A percentile compares a stretch with the other conserved stretches of the same genome.
Evolutionary conservation across 1,284 basidiomycete species (phyloP).

Genomic region (Ceratorhiza oryzae-sativae): DNA sequence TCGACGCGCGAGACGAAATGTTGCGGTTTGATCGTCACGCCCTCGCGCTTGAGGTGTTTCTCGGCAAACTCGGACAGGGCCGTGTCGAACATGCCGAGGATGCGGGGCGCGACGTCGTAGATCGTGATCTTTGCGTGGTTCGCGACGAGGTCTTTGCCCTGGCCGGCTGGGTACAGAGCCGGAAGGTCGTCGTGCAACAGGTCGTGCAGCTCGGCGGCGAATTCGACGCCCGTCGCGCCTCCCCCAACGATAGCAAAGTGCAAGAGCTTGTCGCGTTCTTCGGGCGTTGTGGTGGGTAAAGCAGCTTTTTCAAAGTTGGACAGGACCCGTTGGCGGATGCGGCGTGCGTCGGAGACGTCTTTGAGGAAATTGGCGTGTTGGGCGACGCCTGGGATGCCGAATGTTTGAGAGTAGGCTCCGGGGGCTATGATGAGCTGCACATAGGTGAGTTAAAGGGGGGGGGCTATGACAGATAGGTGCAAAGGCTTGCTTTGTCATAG

Average conservation of each 20-base stretch:
- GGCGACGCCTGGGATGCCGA: constrained; percentile 65
- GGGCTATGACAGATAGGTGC: background rate
- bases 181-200: constrained; percentile 78
- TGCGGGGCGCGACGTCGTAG: constrained; percentile 82
- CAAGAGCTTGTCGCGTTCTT: constrained; percentile 70
- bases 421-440: constrained; percentile 74
- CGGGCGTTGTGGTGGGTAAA: constrained; percentile 70
- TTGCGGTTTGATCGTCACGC: constrained; percentile 76
- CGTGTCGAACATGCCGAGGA: constrained; percentile 80
- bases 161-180: constrained; percentile 59
- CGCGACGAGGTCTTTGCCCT: constrained; percentile 57
- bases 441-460: background rate
- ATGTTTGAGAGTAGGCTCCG: constrained; percentile 81
- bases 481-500: constrained; percentile 67
- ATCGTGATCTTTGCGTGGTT: constrained; percentile 72
- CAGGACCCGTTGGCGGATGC: constrained; percentile 76
- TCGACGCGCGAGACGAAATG: constrained; percentile 84
- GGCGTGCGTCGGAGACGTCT: constrained; percentile 81
- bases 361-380: constrained; percentile 84
- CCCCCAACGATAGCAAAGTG: constrained; percentile 82
- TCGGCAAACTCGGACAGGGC: constrained; percentile 75
- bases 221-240: constrained; percentile 72
- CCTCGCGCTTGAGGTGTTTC: constrained; percentile 77
- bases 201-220: constrained; percentile 87
- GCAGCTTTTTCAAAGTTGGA: constrained; percentile 81